These are phyloP conservation scores for Inga oerstediana DNA, from an alignment of 306 rosid species.

Conservation along the genomic window DNA sequence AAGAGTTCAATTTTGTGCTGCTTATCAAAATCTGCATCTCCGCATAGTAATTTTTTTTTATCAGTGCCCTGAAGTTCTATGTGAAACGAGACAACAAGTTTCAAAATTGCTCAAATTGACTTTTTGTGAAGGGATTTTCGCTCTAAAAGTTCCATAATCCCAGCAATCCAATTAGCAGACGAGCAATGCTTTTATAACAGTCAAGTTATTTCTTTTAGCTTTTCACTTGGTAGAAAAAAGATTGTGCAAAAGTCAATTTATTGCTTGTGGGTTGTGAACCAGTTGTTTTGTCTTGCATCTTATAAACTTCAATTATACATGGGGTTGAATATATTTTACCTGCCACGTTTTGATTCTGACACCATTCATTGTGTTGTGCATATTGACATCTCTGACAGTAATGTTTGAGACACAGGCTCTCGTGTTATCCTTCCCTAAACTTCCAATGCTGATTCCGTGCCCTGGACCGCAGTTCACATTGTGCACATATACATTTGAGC, in stretches of 20 bases:
- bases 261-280: conserved; percentile 2
- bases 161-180: conserved; percentile 45
- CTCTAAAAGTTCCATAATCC: not conserved
- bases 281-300: not conserved
- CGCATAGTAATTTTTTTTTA: conserved; percentile 12
- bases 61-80: not conserved
- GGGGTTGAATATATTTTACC: conserved; percentile 50
- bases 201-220: not conserved
- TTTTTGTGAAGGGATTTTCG: not conserved
- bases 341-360: conserved; percentile 99
- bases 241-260: conserved; percentile 4
- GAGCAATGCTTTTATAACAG: conserved; percentile 18
- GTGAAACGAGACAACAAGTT: not conserved
- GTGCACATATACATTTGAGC: conserved; percentile 84
- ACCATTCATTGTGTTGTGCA: conserved; percentile 93
- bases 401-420: conserved; percentile 96
- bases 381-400: conserved; percentile 75
- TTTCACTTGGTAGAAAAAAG: not conserved
- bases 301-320: not conserved
- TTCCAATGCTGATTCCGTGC: conserved; percentile 97
- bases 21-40: not conserved
- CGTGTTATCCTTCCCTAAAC: conserved; percentile 86
- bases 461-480: conserved; percentile 96
- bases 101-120: conserved; percentile 9
- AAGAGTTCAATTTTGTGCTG: conserved; percentile 1